Evolutionary conservation across 108 stramenopile genomes (phyloP), one percentile per base, ranked within the genome.

Genomic region (Discostella stelligeroides): DNA sequence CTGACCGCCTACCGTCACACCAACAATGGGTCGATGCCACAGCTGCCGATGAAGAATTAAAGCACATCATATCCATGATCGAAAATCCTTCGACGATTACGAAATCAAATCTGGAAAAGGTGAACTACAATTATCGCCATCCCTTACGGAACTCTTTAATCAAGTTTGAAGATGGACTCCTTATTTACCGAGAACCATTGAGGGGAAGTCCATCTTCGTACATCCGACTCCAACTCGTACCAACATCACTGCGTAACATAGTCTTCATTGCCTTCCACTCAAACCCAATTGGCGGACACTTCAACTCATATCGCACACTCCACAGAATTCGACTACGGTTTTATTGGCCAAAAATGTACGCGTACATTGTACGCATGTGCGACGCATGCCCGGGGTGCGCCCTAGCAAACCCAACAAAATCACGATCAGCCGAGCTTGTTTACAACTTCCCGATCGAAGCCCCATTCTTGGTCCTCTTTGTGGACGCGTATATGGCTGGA

Each of bases 151-250:
- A 24, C 1, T 53, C 51, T 20, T 24, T 23, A 24, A n/a, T n/a
- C n/a, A n/a, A n/a, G n/a, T n/a, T 53, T 21, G 51, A 53, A 28
- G 49, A 53, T 42, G 61, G 14, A 21, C 51, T 72, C 23, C 7
- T 62, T 5, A 55, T 42, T 2, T 7, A 62, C 0, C 3, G 43
- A 27, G 60, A 72, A 49, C 50, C 61, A 11, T 5, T 62, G 7
- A 1, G 34, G 4, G 48, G 63, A 4, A 25, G 3, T n/a, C 1
- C 17, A 6, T n/a, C n/a, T n/a, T 53, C 51, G 4, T 53, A 53
- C 4, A 53, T 23, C 1, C 17, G 23, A 7, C 51, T 53, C 4
- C 51, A 24, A 7, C 4, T 53, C 11, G 51, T 53, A 2, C 51
- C 51, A 47, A n/a, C n/a, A n/a, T n/a, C n/a, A n/a, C n/a, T n/a